Conservation (phyloP, 768 basidiomycete species). For the Agaricus subrufescens region DNA sequence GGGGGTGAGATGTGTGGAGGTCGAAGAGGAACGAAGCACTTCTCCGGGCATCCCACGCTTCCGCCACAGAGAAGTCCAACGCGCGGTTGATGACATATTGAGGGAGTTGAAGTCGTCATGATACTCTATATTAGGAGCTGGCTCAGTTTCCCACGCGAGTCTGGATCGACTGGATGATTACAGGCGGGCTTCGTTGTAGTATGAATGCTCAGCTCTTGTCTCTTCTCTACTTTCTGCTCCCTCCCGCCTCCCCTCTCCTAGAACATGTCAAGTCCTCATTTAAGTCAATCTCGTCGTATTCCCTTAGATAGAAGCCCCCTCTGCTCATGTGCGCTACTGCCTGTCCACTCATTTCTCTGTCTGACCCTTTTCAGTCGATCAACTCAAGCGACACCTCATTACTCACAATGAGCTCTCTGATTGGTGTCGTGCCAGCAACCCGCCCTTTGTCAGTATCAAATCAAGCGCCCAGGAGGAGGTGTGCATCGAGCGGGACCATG, state of each 20-base stretch:
- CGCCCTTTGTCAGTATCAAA: neutral
- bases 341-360: neutral
- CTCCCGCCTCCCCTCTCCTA: too few species aligned
- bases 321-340: neutral
- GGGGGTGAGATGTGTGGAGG: conserved; percentile 56
- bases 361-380: neutral
- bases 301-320: neutral
- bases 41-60: conserved; percentile 28
- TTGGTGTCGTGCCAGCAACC: neutral
- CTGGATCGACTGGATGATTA: too few species aligned
- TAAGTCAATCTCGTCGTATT: too few species aligned
- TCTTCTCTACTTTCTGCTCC: too few species aligned
- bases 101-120: neutral
- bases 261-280: neutral
- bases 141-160: too few species aligned
- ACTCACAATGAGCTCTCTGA: neutral
- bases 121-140: too few species aligned
- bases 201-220: too few species aligned
- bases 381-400: neutral
- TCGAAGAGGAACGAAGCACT: conserved; percentile 22
- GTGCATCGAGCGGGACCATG: neutral
- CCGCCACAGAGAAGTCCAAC: conserved; percentile 38
- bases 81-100: conserved; percentile 32
- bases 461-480: neutral
- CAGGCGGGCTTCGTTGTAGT: too few species aligned